Evolutionary conservation across 2,329 filamentous ascomycete genomes (phyloP).

Genomic region (Penicillium sp.): DNA sequence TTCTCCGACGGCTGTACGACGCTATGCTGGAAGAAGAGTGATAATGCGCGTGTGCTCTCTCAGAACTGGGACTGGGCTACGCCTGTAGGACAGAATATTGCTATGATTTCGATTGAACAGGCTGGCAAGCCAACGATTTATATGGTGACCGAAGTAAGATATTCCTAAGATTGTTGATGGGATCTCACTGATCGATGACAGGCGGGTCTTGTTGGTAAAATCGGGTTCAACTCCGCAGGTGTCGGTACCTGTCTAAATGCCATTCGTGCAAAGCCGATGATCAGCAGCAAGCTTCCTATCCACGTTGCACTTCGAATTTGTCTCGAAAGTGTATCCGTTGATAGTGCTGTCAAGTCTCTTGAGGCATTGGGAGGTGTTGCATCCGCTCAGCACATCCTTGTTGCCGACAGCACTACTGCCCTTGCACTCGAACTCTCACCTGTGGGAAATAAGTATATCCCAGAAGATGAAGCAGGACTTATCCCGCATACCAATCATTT

Average conservation of each 20-base stretch:
- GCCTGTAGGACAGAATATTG: slow-evolving; percentile 53
- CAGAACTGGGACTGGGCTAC: slow-evolving; percentile 64
- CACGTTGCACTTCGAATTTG: slow-evolving; percentile 60
- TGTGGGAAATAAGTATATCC: slow-evolving; percentile 35
- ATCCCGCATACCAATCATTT: slow-evolving; percentile 51
- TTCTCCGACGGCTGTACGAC: slow-evolving; percentile 61
- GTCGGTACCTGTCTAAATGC: slow-evolving; percentile 65
- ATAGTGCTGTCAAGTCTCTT: slow-evolving; percentile 49
- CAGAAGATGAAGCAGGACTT: slow-evolving; percentile 33
- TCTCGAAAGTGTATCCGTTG: slow-evolving; percentile 53
- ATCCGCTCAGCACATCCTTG: slow-evolving; percentile 56
- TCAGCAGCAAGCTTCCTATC: slow-evolving; percentile 56
- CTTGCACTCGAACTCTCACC: slow-evolving; percentile 32
- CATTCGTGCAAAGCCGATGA: slow-evolving; percentile 58
- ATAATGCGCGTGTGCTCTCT: slow-evolving; percentile 43
- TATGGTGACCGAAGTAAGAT: slow-evolving; percentile 54
- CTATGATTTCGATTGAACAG: slow-evolving; percentile 52
- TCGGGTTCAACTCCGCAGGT: slow-evolving; percentile 61
- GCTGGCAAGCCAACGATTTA: slow-evolving; percentile 50
- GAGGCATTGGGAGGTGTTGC: slow-evolving; percentile 54
- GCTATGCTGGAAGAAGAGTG: slow-evolving; percentile 51
- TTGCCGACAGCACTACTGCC: slow-evolving; percentile 47
- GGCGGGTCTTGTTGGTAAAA: slow-evolving; percentile 64
- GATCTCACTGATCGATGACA: slow-evolving; percentile 1
- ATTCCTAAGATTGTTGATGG: background rate